phyloP scores from a whole-genome alignment of 768 basidiomycete species.

The Calocybe indica region DNA sequence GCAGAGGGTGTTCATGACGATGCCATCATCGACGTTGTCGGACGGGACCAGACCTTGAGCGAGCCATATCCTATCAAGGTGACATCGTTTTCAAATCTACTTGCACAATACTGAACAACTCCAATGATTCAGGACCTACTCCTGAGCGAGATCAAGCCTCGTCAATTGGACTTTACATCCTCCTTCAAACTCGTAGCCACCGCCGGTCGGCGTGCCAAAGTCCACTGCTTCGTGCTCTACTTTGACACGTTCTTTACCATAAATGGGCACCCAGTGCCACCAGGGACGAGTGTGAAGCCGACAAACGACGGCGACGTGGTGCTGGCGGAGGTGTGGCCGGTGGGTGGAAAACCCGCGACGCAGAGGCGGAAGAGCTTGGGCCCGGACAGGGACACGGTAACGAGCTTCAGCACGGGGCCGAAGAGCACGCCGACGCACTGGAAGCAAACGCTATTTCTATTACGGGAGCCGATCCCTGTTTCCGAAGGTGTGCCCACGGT shows the following conservation, averaged over 20 bases:
- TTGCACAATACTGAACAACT: not conserved
- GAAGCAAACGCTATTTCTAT: conserved; percentile 91
- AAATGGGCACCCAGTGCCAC: conserved; percentile 45
- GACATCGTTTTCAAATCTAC: conserved; percentile 8
- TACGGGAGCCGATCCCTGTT: conserved; percentile 72
- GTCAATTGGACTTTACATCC: conserved; percentile 76
- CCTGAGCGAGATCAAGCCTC: conserved; percentile 53
- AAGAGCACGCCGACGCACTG: conserved; percentile 87
- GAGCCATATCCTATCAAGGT: conserved; percentile 67
- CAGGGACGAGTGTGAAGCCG: conserved; percentile 46
- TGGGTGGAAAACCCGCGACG: conserved; percentile 59
- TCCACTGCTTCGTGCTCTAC: conserved; percentile 81
- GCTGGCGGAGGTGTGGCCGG: conserved; percentile 77
- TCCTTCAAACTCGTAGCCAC: conserved; percentile 72
- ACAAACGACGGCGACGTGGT: conserved; percentile 53
- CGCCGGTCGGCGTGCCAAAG: conserved; percentile 51
- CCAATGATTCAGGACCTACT: conserved; percentile 63
- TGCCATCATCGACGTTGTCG: conserved; percentile 77
- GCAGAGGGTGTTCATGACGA: conserved; percentile 67
- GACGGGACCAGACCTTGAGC: conserved; percentile 58
- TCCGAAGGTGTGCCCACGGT: conserved; percentile 51
- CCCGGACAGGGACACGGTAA: conserved; percentile 41
- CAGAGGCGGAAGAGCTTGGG: conserved; percentile 55
- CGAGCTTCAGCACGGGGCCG: conserved; percentile 90
- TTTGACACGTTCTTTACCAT: conserved; percentile 91